phyloP scores from a whole-genome alignment of 2,329 filamentous ascomycete genomes.

The Aspergillus sp. region DNA sequence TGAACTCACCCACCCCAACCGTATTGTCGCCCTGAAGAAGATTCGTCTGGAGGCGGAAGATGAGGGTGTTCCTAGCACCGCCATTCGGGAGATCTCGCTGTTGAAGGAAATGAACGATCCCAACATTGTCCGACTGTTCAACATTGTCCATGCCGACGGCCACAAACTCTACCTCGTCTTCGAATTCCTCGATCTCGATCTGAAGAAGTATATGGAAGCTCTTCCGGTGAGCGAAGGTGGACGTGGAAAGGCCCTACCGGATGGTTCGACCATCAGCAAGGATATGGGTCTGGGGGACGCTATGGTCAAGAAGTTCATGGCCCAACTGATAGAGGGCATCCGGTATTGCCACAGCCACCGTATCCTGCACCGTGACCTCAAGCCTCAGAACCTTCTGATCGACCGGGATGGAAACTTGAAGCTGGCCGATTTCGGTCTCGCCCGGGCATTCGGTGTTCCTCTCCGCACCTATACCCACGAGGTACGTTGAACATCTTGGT shows the following conservation, averaged over 20 bases:
- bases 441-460: constrained; percentile 86
- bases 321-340: constrained; percentile 79
- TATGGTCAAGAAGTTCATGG: constrained; percentile 93
- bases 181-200: constrained; percentile 84
- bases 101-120: constrained; percentile 93
- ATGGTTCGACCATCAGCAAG: constrained; percentile 66
- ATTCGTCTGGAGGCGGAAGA: constrained; percentile 94
- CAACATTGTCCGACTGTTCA: constrained; percentile 82
- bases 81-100: constrained; percentile 90
- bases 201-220: constrained; percentile 96
- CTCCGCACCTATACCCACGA: constrained; percentile 91
- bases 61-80: constrained; percentile 87
- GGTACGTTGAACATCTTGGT: constrained; percentile 38
- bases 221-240: constrained; percentile 81
- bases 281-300: constrained; percentile 71
- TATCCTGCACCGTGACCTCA: constrained; percentile 82
- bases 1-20: constrained; percentile 76
- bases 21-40: constrained; percentile 92
- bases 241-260: constrained; percentile 79
- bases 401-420: constrained; percentile 85
- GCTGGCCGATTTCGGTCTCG: constrained; percentile 85
- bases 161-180: constrained; percentile 94
- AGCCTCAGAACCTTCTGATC: constrained; percentile 88
- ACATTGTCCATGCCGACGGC: constrained; percentile 92
- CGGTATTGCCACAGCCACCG: constrained; percentile 87